Percentiles rank a stretch among this genome's conserved stretches.
Evolutionary conservation across 495 filamentous ascomycete species (phyloP).

Genomic region (Penicillium malachiteum): DNA sequence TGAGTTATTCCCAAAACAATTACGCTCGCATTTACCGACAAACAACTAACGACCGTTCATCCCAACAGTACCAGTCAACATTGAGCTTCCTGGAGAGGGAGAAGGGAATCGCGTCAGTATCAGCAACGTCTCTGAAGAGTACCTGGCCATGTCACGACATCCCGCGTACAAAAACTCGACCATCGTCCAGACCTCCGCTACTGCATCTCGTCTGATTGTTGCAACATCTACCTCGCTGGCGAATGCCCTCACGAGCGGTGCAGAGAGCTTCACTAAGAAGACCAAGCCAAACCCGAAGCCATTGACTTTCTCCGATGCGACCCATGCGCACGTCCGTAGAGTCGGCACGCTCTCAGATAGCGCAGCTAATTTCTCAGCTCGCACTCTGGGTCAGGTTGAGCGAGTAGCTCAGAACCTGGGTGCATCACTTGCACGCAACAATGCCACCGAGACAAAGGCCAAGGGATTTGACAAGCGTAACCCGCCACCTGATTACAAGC

Average conservation of each 20-base stretch:
- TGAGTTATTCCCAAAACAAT: constrained; percentile 36
- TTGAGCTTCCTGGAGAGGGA: constrained; percentile 75
- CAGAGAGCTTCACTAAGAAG: constrained; percentile 77
- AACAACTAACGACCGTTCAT: neutral
- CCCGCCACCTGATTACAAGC: constrained; percentile 67
- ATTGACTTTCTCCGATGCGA: constrained; percentile 81
- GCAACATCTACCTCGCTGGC: constrained; percentile 77
- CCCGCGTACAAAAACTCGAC: constrained; percentile 85
- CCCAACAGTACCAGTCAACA: constrained; percentile 80
- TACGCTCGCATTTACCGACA: neutral
- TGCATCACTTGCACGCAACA: constrained; percentile 64
- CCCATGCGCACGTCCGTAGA: constrained; percentile 80
- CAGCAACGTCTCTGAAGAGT: constrained; percentile 74
- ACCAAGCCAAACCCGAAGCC: constrained; percentile 74
- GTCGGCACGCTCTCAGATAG: constrained; percentile 75
- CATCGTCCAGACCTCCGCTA: constrained; percentile 84
- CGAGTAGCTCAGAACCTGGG: constrained; percentile 85
- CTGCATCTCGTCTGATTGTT: constrained; percentile 89
- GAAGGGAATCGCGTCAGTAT: constrained; percentile 68
- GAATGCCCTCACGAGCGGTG: constrained; percentile 70
- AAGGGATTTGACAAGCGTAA: constrained; percentile 60
- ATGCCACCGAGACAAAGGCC: constrained; percentile 55
- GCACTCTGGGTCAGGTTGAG: constrained; percentile 80
- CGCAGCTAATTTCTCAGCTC: constrained; percentile 75
- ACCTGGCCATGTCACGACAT: constrained; percentile 76